phyloP scores from a whole-genome alignment of 2,329 filamentous ascomycete species.

The Trichophyton benhamiae region DNA sequence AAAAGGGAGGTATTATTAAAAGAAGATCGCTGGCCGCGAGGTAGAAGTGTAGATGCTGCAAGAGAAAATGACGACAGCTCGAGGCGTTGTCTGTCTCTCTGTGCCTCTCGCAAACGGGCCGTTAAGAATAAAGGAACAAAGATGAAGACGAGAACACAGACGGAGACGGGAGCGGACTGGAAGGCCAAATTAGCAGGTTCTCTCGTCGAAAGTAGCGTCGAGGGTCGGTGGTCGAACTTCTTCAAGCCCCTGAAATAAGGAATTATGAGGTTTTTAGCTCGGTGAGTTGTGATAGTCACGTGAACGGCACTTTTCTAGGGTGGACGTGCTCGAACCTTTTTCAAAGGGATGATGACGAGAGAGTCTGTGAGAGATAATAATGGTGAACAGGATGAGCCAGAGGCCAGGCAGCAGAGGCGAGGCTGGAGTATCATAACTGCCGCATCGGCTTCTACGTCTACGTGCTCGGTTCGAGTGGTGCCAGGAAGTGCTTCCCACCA shows the following conservation, averaged over 20 bases:
- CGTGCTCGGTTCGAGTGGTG: background rate
- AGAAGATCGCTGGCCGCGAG: background rate
- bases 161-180: background rate
- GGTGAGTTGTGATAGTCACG: background rate
- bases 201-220: background rate
- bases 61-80: background rate
- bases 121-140: background rate
- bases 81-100: background rate
- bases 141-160: background rate
- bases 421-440: too few relatives aligned
- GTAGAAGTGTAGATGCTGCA: background rate
- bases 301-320: background rate
- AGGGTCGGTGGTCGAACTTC: background rate
- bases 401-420: too few relatives aligned
- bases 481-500: background rate
- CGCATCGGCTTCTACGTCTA: background rate
- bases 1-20: background rate
- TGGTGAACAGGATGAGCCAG: too few relatives aligned
- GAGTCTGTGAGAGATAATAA: too few relatives aligned
- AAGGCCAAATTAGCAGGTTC: background rate
- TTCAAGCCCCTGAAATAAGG: slow-evolving; percentile 2
- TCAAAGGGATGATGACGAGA: too few relatives aligned
- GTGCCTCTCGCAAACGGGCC: background rate
- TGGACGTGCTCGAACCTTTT: too few relatives aligned
- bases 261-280: background rate